Evolutionary conservation across 257 asterid genomes (phyloP), one percentile per base, ranked within the genome.

Genomic region (Ilex asprella): DNA sequence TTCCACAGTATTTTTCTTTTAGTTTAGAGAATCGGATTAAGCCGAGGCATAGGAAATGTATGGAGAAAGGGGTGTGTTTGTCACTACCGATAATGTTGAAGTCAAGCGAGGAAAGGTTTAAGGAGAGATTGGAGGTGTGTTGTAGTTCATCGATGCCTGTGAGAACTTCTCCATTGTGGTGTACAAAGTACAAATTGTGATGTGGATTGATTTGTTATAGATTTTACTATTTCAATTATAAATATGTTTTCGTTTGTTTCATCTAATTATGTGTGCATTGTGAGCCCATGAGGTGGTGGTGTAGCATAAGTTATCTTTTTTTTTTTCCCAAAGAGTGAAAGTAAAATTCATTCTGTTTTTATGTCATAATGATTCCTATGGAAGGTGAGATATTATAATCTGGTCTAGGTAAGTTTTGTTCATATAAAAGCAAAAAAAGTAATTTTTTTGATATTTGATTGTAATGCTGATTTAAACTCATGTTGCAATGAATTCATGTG

Each of bases 1-100:
- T 92, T 59, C 96, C 99, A 14, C 99, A 92, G 53, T 92, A 85
- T 55, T 92, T 92, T 70, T 92, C 97, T 2, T 92, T 83, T 69
- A 92, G 99, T 69, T 82, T 92, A 64, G 95, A 89, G 79, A 86
- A 82, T 66, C 68, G 97, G 86, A 86, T 89, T 10, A 88, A 88
- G 61, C 85, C 82, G 30, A 81, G 98, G 77, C 95, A 91, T 75
- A 70, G 69, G 67, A 59, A 76, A 78, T 91, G 98, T 54, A 84
- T 83, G 73, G 98, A 88, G 66, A 91, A 71, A 39, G 87, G 88
- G n/a, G 81, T 83, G 47, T 88, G 80, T 75, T 74, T 84, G 82
- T 78, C 93, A n/a, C 71, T 91, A 84, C 86, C 95, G 32, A 72
- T 84, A 30, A 81, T 88, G 98, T 70, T 91, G 81, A 91, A 88